These are phyloP conservation scores for Mucor velutinosus DNA, from an alignment of 371 early-diverging fungal species.

Conservation along the genomic window DNA sequence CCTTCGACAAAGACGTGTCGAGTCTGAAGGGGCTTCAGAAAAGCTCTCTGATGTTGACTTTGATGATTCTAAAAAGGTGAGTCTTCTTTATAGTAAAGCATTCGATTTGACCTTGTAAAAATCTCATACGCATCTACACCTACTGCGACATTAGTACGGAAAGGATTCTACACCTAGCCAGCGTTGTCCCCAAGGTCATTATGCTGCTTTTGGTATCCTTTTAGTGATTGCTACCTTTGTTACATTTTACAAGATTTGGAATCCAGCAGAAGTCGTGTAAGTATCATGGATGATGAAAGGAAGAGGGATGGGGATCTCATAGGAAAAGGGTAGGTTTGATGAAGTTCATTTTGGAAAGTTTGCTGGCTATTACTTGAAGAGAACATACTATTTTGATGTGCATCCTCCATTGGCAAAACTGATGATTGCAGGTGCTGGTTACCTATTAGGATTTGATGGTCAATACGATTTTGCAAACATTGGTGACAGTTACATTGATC, in stretches of 20 bases:
- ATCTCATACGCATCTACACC: neutral
- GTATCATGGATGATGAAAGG: neutral
- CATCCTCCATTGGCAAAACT: constrained; percentile 99
- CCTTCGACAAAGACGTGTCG: constrained; percentile 27
- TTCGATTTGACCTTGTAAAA: neutral
- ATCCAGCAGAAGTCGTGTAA: constrained; percentile 20
- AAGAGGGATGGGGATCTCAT: constrained; percentile 63
- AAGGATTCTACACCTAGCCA: constrained; percentile 8
- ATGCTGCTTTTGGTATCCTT: neutral
- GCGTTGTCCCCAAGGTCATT: constrained; percentile 3
- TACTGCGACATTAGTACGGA: neutral
- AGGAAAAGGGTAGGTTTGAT: constrained; percentile 54
- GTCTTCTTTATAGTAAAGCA: neutral
- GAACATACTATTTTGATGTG: constrained; percentile 99
- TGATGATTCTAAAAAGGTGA: constrained; percentile 29
- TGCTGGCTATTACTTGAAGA: constrained; percentile 91
- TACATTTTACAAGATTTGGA: constrained; percentile 22
- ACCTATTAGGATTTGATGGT: constrained; percentile 91
- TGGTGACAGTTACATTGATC: constrained; percentile 84
- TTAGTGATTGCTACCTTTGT: neutral
- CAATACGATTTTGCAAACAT: constrained; percentile 93
- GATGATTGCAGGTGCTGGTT: constrained; percentile 87
- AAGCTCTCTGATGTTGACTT: constrained; percentile 17
- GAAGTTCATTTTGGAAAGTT: constrained; percentile 99
- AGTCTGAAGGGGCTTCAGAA: constrained; percentile 13